phyloP scores from a whole-genome alignment of 2,329 filamentous ascomycete genomes.

The Fusarium zealandicum region DNA sequence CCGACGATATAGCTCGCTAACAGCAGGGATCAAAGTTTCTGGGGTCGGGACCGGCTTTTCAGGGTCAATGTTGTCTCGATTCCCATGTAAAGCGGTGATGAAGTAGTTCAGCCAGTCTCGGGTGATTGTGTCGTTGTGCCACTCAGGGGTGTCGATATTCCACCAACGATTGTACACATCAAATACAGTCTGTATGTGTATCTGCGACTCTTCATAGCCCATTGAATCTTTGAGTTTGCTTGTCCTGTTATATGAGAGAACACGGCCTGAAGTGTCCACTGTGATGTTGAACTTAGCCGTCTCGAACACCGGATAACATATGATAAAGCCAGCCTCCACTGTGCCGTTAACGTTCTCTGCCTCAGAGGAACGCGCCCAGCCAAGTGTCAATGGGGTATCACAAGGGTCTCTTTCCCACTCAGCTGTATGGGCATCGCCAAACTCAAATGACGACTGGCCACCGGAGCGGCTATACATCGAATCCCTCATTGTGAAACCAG shows the following conservation, averaged over 20 bases:
- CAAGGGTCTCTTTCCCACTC: slow-evolving; percentile 9
- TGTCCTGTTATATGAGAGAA: slow-evolving; percentile 29
- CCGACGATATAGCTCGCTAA: slow-evolving; percentile 39
- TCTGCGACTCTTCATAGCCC: slow-evolving; percentile 20
- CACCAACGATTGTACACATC: too few relatives aligned
- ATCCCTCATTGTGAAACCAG: neutral
- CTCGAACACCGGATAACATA: slow-evolving; percentile 41
- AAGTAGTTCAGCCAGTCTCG: slow-evolving; percentile 58
- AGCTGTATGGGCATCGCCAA: neutral
- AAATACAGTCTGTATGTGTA: slow-evolving; percentile 9
- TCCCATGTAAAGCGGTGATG: slow-evolving; percentile 35
- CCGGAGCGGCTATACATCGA: neutral
- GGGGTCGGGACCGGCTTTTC: slow-evolving; percentile 28
- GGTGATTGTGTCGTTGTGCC: slow-evolving; percentile 57
- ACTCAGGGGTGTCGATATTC: slow-evolving; percentile 25
- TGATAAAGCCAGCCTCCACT: slow-evolving; percentile 28
- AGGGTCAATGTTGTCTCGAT: slow-evolving; percentile 45
- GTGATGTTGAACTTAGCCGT: slow-evolving; percentile 47
- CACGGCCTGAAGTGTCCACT: slow-evolving; percentile 36
- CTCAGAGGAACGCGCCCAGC: slow-evolving; percentile 32
- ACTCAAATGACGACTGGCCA: slow-evolving; percentile 10
- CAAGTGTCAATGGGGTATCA: slow-evolving; percentile 22
- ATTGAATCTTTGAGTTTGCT: slow-evolving; percentile 21
- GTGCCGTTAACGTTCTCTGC: slow-evolving; percentile 14
- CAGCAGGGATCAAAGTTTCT: slow-evolving; percentile 3